These are phyloP conservation scores for Blastocystis sp. DNA, from an alignment of 352 stramenopile species.

Conservation along the genomic window DNA sequence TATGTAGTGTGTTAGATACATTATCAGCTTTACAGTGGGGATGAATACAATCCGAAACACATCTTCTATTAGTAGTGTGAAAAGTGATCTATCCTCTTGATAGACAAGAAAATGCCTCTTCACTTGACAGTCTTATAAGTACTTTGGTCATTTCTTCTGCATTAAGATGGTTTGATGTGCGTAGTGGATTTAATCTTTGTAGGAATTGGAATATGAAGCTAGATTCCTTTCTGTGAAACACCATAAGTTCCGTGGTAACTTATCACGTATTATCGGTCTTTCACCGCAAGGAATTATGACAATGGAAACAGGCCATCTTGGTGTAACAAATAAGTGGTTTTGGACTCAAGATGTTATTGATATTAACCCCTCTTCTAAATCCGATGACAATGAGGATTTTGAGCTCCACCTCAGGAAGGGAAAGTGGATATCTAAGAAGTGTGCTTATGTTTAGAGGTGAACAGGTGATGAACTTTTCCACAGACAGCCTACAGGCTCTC, in stretches of 20 bases:
- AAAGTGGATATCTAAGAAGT: not conserved
- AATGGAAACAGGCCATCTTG: constrained; percentile 62
- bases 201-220: constrained; percentile 61
- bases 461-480: constrained; percentile 63
- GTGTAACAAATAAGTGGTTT: constrained; percentile 63
- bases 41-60: not conserved
- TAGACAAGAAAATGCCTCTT: constrained; percentile 24
- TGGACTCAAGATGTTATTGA: constrained; percentile 62
- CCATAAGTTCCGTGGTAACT: constrained; percentile 59
- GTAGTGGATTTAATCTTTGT: not conserved
- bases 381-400: constrained; percentile 60
- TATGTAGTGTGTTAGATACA: too few relatives aligned
- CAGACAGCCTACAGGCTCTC: constrained; percentile 31
- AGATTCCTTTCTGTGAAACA: constrained; percentile 63
- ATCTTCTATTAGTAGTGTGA: not conserved
- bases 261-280: constrained; percentile 60
- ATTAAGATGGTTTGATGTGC: not conserved
- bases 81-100: not conserved
- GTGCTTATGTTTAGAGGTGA: not conserved
- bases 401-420: constrained; percentile 61
- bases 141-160: constrained; percentile 15
- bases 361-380: constrained; percentile 31
- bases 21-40: too few relatives aligned
- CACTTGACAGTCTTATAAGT: not conserved
- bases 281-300: constrained; percentile 57